Conservation (phyloP, 1,284 basidiomycete genomes). For the Termitomyces sp. region DNA sequence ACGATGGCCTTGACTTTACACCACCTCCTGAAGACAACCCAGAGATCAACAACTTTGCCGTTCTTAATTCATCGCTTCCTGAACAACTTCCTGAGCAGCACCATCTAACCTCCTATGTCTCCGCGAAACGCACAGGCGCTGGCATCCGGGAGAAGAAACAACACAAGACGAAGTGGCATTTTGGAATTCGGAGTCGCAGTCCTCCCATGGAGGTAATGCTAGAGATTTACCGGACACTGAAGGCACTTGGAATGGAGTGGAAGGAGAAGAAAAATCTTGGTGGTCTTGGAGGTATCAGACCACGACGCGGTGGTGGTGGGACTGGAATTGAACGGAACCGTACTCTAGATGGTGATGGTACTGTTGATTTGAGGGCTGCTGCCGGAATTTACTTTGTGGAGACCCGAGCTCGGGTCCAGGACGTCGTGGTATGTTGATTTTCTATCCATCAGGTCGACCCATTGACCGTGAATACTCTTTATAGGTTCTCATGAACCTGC, state of each 20-base stretch:
- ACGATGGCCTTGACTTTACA: constrained; percentile 63
- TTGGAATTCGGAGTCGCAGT: constrained; percentile 91
- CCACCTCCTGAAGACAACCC: constrained; percentile 33
- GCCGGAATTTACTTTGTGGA: constrained; percentile 89
- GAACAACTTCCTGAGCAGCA: constrained; percentile 41
- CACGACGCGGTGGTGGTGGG: constrained; percentile 27
- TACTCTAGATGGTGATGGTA: constrained; percentile 58
- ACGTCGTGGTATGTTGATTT: constrained; percentile 74
- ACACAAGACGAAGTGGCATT: constrained; percentile 89
- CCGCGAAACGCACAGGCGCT: constrained; percentile 51
- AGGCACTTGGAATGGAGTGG: constrained; percentile 97
- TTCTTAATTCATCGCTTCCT: constrained; percentile 79
- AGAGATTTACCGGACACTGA: constrained; percentile 93
- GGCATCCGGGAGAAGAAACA: constrained; percentile 56
- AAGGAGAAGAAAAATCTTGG: constrained; percentile 75
- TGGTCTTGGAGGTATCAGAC: constrained; percentile 51
- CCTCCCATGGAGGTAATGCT: constrained; percentile 99
- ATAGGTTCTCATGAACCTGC: constrained; percentile 93
- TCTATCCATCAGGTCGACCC: constrained; percentile 1
- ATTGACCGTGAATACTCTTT: neutral
- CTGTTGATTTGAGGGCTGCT: constrained; percentile 65
- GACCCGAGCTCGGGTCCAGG: constrained; percentile 84
- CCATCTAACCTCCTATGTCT: constrained; percentile 56
- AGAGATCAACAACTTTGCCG: constrained; percentile 71
- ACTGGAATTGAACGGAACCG: constrained; percentile 57